These are phyloP conservation scores for Venturia aucupariae DNA, from an alignment of 2,329 filamentous ascomycete species.

Conservation along the genomic window DNA sequence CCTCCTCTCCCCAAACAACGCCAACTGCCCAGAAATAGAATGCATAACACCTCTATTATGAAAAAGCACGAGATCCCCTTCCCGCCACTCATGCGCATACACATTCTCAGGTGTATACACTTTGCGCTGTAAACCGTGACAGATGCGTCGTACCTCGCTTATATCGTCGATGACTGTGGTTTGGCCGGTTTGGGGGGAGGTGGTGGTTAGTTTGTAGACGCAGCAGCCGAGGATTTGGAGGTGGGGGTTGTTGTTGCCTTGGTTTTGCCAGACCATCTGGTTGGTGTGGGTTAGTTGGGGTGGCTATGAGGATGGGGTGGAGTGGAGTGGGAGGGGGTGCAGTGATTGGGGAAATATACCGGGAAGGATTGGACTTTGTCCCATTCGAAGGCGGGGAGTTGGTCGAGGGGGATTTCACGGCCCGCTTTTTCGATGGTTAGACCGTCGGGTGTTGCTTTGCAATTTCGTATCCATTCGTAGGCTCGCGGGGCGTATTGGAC, in stretches of 20 bases:
- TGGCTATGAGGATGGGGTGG: no score
- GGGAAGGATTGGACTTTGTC: conserved; percentile 21
- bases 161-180: conserved; percentile 18
- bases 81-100: conserved; percentile 26
- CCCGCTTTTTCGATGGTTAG: conserved; percentile 21
- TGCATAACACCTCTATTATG: conserved; percentile 27
- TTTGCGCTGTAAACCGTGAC: conserved; percentile 22
- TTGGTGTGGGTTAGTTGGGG: not conserved
- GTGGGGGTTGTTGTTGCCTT: conserved; percentile 17
- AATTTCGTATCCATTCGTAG: conserved; percentile 24
- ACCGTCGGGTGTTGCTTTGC: conserved; percentile 24
- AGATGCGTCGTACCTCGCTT: conserved; percentile 20
- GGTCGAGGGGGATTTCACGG: conserved; percentile 15
- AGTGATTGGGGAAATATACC: conserved; percentile 14
- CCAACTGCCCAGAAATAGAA: conserved; percentile 24
- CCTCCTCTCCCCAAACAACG: not conserved
- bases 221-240: conserved; percentile 23
- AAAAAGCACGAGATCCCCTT: conserved; percentile 20
- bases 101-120: conserved; percentile 23
- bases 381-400: conserved; percentile 19
- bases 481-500: conserved; percentile 23
- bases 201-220: conserved; percentile 19
- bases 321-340: no score
- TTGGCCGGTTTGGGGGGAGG: conserved; percentile 18
- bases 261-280: conserved; percentile 20